These are phyloP conservation scores for Vicia villosa DNA, from an alignment of 306 rosid species.

Conservation along the genomic window DNA sequence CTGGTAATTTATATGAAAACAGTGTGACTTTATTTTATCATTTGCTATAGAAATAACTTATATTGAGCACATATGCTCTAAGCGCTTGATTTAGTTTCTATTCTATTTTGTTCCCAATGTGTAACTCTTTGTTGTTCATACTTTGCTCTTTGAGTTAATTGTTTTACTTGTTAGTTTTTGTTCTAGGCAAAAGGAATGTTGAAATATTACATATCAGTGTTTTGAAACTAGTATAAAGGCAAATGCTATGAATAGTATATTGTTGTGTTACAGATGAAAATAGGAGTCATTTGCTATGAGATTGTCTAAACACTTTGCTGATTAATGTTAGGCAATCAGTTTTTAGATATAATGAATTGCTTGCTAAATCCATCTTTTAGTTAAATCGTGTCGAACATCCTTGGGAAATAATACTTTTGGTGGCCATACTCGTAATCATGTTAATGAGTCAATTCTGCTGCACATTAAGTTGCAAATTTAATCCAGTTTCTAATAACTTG, in stretches of 20 bases:
- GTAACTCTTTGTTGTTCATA: neutral
- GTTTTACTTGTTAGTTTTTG: neutral
- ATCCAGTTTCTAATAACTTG: constrained; percentile 23
- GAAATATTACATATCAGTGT: constrained; percentile 12
- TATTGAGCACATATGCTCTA: neutral
- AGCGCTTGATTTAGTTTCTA: neutral
- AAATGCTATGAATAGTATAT: neutral
- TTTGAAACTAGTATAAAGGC: constrained; percentile 15
- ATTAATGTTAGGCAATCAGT: constrained; percentile 12
- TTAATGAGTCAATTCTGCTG: constrained; percentile 7
- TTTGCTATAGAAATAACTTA: neutral
- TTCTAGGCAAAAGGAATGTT: neutral
- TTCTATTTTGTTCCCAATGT: constrained; percentile 21
- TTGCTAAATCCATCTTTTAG: constrained; percentile 10
- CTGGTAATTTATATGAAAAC: neutral
- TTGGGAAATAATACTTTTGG: neutral
- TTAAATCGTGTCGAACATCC: constrained; percentile 23
- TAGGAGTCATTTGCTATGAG: neutral
- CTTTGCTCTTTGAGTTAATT: neutral
- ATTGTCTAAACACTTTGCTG: neutral
- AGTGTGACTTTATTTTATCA: neutral
- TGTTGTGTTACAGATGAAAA: constrained; percentile 19
- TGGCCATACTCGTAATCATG: neutral
- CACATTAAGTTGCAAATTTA: constrained; percentile 13
- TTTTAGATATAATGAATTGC: constrained; percentile 7